Evolutionary conservation across 148 eudicot species (phyloP), one percentile per base, ranked within the genome.

Genomic region (Heliosperma pusillum): DNA sequence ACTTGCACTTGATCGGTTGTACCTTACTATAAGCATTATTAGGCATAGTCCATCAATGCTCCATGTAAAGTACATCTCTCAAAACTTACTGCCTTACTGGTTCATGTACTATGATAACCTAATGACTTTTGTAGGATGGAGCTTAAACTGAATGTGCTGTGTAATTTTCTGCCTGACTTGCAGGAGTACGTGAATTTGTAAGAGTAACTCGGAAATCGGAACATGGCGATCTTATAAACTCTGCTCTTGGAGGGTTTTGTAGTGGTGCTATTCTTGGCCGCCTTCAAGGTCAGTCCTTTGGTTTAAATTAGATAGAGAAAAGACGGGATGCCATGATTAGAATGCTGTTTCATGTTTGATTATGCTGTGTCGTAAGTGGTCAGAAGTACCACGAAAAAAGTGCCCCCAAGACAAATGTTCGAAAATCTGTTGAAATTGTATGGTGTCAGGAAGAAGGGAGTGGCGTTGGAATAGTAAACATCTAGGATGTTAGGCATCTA

Each of bases 191-290:
- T 71, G 96, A 93, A 75, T 86, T 93, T 78, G 86, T 86, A 12
- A 86, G 87, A 87, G 88, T 77, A 22, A 87, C 89, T 70, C 84
- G 96, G 76, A 80, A 72, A 47, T 79, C 90, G 1, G 83, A 75
- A 30, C 89, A 86, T 80, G 91, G 80, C 74, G 97, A 93, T 79
- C 83, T 93, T 62, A 36, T 89, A 55, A 87, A 93, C 78, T 93
- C 96, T 68, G 89, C 85, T 58, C 70, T 93, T 75, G 97, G 86
- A 79, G 96, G 97, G 66, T 79, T 89, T 75, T 89, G 91, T 78
- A 87, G 80, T 79, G 97, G 97, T 56, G 96, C 97, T 70, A 73
- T 93, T 84, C 93, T 93, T 24, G 97, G 96, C 60, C 91, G 91
- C 71, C 88, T 93, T 74, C 97, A 90, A 89, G 97, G 97, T 93